Evolutionary conservation across 2,329 filamentous ascomycete species (phyloP).

Genomic region (Trichophyton benhamiae): DNA sequence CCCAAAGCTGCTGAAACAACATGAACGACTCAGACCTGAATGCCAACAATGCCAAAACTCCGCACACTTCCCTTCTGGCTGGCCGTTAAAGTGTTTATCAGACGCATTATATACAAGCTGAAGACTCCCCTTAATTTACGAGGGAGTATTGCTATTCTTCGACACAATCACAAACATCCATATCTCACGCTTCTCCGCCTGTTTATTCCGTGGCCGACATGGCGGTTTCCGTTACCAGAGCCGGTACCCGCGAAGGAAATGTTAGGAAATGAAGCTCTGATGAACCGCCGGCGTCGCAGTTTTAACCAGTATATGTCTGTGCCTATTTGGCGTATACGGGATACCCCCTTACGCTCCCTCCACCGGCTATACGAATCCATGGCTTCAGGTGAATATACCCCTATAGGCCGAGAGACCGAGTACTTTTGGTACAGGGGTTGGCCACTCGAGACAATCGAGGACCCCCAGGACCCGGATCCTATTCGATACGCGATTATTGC

Average conservation of each 20-base stretch:
- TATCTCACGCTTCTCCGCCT: constrained; percentile 15
- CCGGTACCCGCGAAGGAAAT: constrained; percentile 10
- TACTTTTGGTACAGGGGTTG: constrained; percentile 22
- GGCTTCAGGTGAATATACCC: constrained; percentile 12
- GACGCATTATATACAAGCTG: constrained; percentile 5
- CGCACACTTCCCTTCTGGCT: constrained; percentile 1
- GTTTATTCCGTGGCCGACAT: constrained; percentile 15
- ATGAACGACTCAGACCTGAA: background rate
- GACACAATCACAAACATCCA: constrained; percentile 10
- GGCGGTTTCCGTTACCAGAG: constrained; percentile 17
- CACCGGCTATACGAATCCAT: constrained; percentile 20
- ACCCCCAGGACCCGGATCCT: constrained; percentile 19
- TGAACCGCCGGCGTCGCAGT: constrained; percentile 6
- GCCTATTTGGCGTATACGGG: constrained; percentile 17
- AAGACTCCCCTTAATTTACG: constrained; percentile 12
- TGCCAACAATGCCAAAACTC: background rate
- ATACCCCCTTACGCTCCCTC: constrained; percentile 18
- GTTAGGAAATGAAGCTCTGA: constrained; percentile 9
- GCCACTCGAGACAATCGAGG: constrained; percentile 16
- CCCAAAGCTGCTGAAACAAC: too few species aligned
- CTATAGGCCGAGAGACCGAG: constrained; percentile 16
- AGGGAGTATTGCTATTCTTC: constrained; percentile 6
- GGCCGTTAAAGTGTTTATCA: constrained; percentile 9
- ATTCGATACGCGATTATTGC: constrained; percentile 21
- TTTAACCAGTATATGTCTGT: constrained; percentile 11